These are phyloP conservation scores for Cystofilobasidium macerans DNA, from an alignment of 768 basidiomycete genomes.

Conservation along the genomic window DNA sequence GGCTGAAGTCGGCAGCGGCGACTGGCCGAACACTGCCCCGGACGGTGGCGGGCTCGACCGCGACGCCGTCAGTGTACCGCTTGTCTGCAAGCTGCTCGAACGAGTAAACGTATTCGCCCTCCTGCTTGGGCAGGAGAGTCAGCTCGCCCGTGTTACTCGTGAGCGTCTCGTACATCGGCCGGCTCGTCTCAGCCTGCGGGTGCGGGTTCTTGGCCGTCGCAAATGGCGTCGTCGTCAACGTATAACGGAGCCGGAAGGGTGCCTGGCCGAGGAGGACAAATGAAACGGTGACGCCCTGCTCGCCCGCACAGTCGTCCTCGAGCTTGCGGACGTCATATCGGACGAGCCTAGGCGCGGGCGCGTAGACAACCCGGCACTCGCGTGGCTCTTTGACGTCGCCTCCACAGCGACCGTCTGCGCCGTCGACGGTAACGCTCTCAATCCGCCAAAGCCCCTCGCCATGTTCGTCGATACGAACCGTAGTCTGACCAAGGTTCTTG, in stretches of 20 bases:
- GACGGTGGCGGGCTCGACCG: slow-evolving; percentile 49
- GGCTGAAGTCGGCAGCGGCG: slow-evolving; percentile 70
- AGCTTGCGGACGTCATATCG: slow-evolving; percentile 17
- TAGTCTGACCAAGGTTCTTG: not conserved
- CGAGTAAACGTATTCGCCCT: slow-evolving; percentile 76
- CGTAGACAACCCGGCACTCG: slow-evolving; percentile 11
- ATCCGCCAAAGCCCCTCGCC: slow-evolving; percentile 1
- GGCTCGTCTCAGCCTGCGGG: not conserved
- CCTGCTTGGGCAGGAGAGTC: slow-evolving; percentile 72
- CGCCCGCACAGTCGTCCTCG: slow-evolving; percentile 39
- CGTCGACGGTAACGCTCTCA: slow-evolving; percentile 3
- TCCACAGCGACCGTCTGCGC: slow-evolving; percentile 1
- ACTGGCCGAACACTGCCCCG: slow-evolving; percentile 66
- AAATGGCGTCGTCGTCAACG: slow-evolving; percentile 32
- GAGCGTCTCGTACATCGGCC: slow-evolving; percentile 28
- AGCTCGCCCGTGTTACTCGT: slow-evolving; percentile 60
- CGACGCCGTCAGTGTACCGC: slow-evolving; percentile 61
- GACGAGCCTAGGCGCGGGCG: slow-evolving; percentile 2
- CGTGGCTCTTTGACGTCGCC: slow-evolving; percentile 25
- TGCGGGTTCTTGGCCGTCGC: slow-evolving; percentile 37
- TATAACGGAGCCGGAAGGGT: slow-evolving; percentile 76
- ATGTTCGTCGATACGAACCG: not conserved
- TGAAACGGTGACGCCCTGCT: slow-evolving; percentile 79
- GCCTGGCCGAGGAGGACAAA: slow-evolving; percentile 78
- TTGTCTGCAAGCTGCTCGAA: slow-evolving; percentile 70